Evolutionary conservation across 176 grass and related monocot genomes (phyloP).

Genomic region (Leersia perrieri): DNA sequence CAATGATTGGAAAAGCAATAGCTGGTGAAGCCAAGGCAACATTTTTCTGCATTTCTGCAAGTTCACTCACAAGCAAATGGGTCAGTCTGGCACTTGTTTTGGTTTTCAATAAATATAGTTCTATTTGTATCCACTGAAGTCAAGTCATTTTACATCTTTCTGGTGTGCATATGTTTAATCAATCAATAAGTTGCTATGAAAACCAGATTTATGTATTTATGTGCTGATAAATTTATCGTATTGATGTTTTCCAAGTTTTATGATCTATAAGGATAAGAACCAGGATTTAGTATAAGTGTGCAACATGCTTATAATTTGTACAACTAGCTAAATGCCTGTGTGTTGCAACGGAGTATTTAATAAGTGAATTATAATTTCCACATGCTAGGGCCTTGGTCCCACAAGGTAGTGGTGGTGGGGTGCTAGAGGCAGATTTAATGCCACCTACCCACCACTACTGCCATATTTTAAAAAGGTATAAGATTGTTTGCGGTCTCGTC

Average conservation of each 20-base stretch:
- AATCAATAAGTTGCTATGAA: not conserved
- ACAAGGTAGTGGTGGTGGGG: too few species aligned
- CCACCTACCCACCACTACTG: too few species aligned
- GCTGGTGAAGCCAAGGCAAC: conserved; percentile 98
- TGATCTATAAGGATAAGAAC: not conserved
- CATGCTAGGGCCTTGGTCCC: too few species aligned
- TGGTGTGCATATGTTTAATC: conserved; percentile 14
- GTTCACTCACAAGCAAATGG: conserved; percentile 99
- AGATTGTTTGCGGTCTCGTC: not conserved
- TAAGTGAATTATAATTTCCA: too few species aligned
- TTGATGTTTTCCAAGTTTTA: not conserved
- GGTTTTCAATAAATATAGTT: conserved; percentile 34
- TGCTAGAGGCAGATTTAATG: too few species aligned
- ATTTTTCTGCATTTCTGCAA: conserved; percentile 99
- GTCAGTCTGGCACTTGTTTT: conserved; percentile 44
- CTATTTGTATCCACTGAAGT: conserved; percentile 16
- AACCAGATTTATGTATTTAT: not conserved
- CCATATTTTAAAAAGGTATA: too few species aligned
- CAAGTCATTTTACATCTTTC: not conserved
- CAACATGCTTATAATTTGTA: conserved; percentile 15
- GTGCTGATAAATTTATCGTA: conserved; percentile 18
- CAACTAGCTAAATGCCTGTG: too few species aligned
- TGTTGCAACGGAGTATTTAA: too few species aligned
- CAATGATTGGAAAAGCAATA: conserved; percentile 99
- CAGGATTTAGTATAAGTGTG: not conserved